These are phyloP conservation scores for Rhodotorula babjevae DNA, from an alignment of 768 basidiomycete genomes.

Conservation along the genomic window DNA sequence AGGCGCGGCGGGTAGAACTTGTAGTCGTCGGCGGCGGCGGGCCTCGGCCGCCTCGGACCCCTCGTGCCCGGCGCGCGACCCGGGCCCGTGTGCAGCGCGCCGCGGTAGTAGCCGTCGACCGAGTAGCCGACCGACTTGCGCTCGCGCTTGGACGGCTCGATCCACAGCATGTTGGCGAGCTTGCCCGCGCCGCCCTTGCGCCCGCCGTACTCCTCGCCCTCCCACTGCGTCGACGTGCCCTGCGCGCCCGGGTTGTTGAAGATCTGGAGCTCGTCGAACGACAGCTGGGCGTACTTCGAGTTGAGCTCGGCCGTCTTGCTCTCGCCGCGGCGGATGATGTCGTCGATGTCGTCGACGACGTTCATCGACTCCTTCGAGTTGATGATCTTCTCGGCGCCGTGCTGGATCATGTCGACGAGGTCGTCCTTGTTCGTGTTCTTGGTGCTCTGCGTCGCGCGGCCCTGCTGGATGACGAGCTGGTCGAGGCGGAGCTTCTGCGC, in stretches of 20 bases:
- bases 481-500: constrained; percentile 92
- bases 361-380: constrained; percentile 58
- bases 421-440: constrained; percentile 90
- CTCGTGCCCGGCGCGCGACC: constrained; percentile 68
- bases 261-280: constrained; percentile 90
- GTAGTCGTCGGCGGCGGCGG: constrained; percentile 82
- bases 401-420: constrained; percentile 93
- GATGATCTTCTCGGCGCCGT: constrained; percentile 95
- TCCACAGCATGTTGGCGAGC: constrained; percentile 50
- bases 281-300: constrained; percentile 85
- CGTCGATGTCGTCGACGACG: constrained; percentile 78
- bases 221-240: constrained; percentile 41
- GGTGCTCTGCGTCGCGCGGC: constrained; percentile 63
- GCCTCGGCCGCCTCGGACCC: constrained; percentile 83
- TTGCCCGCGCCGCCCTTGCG: constrained; percentile 27
- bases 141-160: constrained; percentile 84
- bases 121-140: constrained; percentile 81
- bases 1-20: constrained; percentile 88
- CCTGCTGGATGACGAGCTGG: constrained; percentile 95
- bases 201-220: constrained; percentile 41
- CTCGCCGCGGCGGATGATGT: constrained; percentile 84
- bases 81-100: constrained; percentile 60
- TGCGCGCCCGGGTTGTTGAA: constrained; percentile 63
- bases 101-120: constrained; percentile 92
- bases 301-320: constrained; percentile 61